phyloP scores from a whole-genome alignment of 2,329 filamentous ascomycete species.

The Aspergillus sp. region DNA sequence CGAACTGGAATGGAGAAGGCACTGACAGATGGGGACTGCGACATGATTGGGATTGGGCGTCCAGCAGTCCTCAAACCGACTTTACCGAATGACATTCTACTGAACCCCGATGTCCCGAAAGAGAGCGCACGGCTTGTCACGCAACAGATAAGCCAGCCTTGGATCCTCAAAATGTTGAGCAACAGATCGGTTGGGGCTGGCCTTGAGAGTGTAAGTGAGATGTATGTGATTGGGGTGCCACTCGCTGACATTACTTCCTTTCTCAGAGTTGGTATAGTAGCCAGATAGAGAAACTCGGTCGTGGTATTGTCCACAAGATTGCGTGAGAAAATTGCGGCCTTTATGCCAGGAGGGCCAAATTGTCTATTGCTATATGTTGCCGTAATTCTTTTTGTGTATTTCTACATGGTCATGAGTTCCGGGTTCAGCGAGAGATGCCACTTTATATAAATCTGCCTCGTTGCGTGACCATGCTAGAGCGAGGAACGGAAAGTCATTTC shows the following conservation, averaged over 20 bases:
- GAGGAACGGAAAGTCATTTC: no score
- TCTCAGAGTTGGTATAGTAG: background rate
- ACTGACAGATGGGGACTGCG: constrained; percentile 43
- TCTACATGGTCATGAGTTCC: no score
- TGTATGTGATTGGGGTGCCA: background rate
- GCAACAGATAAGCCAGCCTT: background rate
- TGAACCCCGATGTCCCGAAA: background rate
- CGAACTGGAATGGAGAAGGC: constrained; percentile 50
- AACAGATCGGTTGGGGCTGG: background rate
- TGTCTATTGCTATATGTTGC: no score
- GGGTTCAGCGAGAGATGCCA: no score
- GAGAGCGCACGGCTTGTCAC: background rate
- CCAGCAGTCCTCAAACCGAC: constrained; percentile 43
- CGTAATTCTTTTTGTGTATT: no score
- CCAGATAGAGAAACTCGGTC: background rate
- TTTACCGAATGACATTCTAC: background rate
- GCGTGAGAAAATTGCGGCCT: background rate
- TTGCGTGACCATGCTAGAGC: no score
- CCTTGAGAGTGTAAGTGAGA: background rate
- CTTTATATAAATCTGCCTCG: no score
- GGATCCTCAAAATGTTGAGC: background rate
- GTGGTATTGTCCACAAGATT: background rate
- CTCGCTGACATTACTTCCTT: background rate
- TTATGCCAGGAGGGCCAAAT: no score
- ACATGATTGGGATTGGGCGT: constrained; percentile 49